Evolutionary conservation across 495 filamentous ascomycete genomes (phyloP), one percentile per base, ranked within the genome.

Genomic region (Penicillium herquei): DNA sequence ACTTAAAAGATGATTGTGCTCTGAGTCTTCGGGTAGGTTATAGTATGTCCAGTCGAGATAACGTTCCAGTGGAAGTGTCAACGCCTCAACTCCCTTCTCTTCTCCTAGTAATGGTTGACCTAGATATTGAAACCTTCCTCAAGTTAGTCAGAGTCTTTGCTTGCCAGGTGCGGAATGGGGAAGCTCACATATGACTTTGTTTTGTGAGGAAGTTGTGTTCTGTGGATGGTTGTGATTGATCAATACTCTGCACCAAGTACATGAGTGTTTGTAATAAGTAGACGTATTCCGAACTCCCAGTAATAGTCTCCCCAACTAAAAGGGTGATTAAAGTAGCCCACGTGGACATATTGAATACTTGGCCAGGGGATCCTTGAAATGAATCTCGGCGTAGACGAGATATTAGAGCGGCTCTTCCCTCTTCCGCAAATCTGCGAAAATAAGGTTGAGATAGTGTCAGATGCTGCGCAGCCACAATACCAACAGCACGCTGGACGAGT

Each of bases 401-500:
- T 11, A 65, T 65, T 6, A 65, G 21, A 9, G 41, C 56, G 5
- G 63, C 51, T 16, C 63, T 59, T 12, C 32, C 33, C n/a, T 54
- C 14, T 12, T 65, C 63, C 5, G 56, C 59, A 17, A 44, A 30
- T 3, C 11, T 31, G 43, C 59, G 46, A 13, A 49, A 39, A 11
- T 10, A 7, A 2, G 59, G 56, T 6, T 62, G 41, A 14, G 46
- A 18, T 5, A 53, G 35, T 8, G 55, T 47, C 44, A 92, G 78
- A 57, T 92, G 88, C 49, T 84, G 88, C 59, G 86, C 83, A 9
- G 89, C 84, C 3, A 92, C 78, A 26, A 86, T 87, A 3, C 90
- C 73, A 40, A 93, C 81, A 18, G 88, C 90, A 62, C 90, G 87
- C 86, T 91, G 91, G 7, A 93, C 76, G 9, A 88, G 84, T 51